Base-by-base conservation (phyloP, 441 rosid genomes). In the Populus trichocarpa region DNA sequence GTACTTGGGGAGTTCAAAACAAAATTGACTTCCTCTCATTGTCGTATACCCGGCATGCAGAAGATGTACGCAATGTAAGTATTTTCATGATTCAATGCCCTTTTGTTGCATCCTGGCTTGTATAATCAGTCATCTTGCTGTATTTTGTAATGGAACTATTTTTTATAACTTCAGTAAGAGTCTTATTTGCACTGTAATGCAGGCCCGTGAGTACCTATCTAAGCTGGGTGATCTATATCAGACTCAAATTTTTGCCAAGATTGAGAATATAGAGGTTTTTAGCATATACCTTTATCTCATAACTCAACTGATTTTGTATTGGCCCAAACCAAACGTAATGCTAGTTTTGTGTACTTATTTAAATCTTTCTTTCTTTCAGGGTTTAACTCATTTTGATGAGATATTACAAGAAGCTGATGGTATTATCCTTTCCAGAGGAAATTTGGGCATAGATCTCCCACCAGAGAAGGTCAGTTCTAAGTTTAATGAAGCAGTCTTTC, bases 401-500 rank as follows among this genome's bases (percentile, higher is more conserved):
- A 95, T 97, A 80, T 89, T 97, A 73, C 95, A 92, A 91, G 98
- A 89, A 89, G 99, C 99, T 70, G 99, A 95, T 83, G 99, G 99
- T 25, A 92, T 97, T 73, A 97, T 97, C 67, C 96, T 97, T 82
- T 97, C 99, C 66, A 97, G 99, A 84, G 99, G 99, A 16, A 97
- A 93, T 86, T 86, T 95, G 90, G 99, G 99, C 64, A 90, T 97
- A 22, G 99, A 95, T 90, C 91, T 97, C 67, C 99, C 99, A 14
- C 97, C 99, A 7, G 99, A 97, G 86, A 97, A 95, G 98, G 99
- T 95, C 61, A 74, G 81, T 75, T 75, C 42, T 22, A 67, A 30
- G 25, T 74, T 74, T 74, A 42, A 50, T 13, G n/a, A 11, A 76
- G 14, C 7, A 70, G 42, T 0, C 13, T 9, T 12, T 23, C 16